Base-by-base conservation (phyloP, 805 yeast genomes). In the Ogataea populi-albae region DNA sequence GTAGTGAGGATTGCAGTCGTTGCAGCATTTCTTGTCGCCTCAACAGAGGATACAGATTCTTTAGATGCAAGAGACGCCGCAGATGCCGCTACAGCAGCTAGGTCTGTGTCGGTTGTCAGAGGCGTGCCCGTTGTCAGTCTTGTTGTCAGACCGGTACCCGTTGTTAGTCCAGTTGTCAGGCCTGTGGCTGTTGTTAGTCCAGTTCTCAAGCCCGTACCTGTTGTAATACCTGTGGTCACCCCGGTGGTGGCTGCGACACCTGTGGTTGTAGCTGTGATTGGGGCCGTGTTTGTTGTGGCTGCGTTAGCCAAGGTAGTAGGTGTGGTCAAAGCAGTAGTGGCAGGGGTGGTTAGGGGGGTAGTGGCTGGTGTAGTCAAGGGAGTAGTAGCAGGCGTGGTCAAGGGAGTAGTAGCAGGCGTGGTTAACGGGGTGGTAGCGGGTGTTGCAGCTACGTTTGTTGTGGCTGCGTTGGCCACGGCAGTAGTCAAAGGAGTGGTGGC, bases 101-200 rank as follows among this genome's bases (percentile, higher is more conserved):
- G n/a, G 12, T 47, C 40, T 3, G 44, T 32, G 5, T 58, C 41
- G 1, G 67, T 61, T 5, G 66, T 50, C 10, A 50, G 41, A 0
- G 44, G 49, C 22, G 59, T 53, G 8, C 57, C 19, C 2, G 44
- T 34, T 4, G 64, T 45, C 4, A 38, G 20, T 14, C 38, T 30
- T 9, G 44, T 31, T 17, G 42, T 21, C 17, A 48, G 25, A 10
- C 40, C 23, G 5, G 43, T 17, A 6, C 41, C 21, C 11, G 30
- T 27, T 6, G 30, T 27, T 3, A 59, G 52, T 5, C 55, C 18
- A 10, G 35, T 37, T 4, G 63, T 47, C 11, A 45, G 30, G 14
- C 36, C 37, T 2, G 51, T 33, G 12, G 49, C 28, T 9, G 42
- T 35, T 6, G 21, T 21, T 6, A 57, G 40, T 1, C 64, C 60